These are phyloP conservation scores for Cryptosporidium xiaoi DNA, from an alignment of 169 alveolate genomes.

Conservation along the genomic window DNA sequence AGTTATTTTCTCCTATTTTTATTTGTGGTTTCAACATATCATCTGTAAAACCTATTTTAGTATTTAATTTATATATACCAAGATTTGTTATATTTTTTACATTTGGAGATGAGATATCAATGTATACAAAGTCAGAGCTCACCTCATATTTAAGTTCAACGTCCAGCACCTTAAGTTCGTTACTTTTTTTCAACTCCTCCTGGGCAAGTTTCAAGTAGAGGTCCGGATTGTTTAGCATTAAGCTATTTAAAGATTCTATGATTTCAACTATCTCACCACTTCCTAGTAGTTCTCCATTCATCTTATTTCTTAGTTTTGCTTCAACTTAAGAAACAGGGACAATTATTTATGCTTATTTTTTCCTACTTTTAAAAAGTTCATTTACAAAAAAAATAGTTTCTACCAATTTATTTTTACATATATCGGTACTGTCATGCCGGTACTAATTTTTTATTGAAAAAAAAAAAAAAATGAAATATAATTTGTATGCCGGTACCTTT, in stretches of 20 bases:
- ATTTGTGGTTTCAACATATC: constrained; percentile 64
- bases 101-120: constrained; percentile 29
- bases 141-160: constrained; percentile 13
- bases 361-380: no score
- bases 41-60: constrained; percentile 53
- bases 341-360: no score
- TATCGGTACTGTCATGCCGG: no score
- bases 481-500: no score
- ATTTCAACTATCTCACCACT: constrained; percentile 7
- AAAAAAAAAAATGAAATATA: no score
- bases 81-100: constrained; percentile 4
- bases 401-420: no score
- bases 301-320: no score
- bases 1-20: neutral
- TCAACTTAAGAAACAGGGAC: no score
- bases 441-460: no score
- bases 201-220: constrained; percentile 36
- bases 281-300: no score
- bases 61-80: constrained; percentile 8
- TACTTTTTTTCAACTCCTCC: constrained; percentile 28
- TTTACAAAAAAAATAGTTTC: no score
- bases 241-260: constrained; percentile 19
- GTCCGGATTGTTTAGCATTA: constrained; percentile 54
- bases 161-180: constrained; percentile 7
- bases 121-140: constrained; percentile 26